A percentile compares a stretch with the other conserved stretches of the same genome.
These are phyloP conservation scores for Corylus heterophylla DNA, from an alignment of 306 rosid species.

Conservation along the genomic window DNA sequence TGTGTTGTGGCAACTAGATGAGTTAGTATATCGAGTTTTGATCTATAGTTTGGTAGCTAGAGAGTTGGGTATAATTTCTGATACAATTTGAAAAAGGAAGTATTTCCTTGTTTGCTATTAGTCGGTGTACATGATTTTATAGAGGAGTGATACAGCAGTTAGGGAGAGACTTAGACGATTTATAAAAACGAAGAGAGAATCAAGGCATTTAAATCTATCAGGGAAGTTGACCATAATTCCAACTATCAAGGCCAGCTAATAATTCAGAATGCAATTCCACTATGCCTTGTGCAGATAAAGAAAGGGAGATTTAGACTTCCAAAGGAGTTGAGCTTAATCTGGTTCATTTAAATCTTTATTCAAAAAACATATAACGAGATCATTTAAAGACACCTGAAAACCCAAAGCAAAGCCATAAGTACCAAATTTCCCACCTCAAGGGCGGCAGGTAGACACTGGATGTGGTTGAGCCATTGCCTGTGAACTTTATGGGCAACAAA, in stretches of 20 bases:
- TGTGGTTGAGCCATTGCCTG: conserved; percentile 84
- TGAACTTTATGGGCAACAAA: conserved; percentile 96
- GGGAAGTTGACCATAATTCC: not conserved
- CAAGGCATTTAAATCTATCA: too few species aligned
- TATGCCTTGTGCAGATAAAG: not conserved
- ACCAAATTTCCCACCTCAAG: conserved; percentile 83
- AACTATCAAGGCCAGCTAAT: not conserved
- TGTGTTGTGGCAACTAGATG: not conserved
- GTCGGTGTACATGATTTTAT: too few species aligned
- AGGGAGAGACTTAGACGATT: too few species aligned
- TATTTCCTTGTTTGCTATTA: not conserved
- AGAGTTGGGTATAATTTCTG: not conserved
- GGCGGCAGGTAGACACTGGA: conserved; percentile 89
- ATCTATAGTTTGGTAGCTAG: not conserved
- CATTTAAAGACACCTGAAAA: conserved; percentile 50
- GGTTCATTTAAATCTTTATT: not conserved
- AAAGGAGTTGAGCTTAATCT: not conserved
- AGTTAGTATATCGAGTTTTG: not conserved
- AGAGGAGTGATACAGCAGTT: too few species aligned
- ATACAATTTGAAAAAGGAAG: not conserved
- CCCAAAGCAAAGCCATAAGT: conserved; percentile 50
- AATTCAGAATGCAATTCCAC: not conserved
- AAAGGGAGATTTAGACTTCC: not conserved
- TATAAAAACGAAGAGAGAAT: too few species aligned
- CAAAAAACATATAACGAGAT: conserved; percentile 24